Evolutionary conservation across 2,329 filamentous ascomycete genomes (phyloP).

Genomic region (Aspergillus pseudotamarii): DNA sequence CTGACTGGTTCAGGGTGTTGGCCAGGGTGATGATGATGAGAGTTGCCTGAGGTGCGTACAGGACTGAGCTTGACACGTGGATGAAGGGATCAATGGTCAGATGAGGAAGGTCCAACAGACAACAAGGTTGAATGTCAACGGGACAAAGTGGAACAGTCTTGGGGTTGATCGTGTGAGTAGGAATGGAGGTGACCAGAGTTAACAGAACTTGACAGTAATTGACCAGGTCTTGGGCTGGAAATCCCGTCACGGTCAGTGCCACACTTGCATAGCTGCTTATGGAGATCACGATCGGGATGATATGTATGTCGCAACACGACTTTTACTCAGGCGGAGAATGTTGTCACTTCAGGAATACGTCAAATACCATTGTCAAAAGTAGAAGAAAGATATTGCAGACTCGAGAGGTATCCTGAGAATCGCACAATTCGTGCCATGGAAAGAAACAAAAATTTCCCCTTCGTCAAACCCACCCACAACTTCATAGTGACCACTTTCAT

Average conservation of each 20-base stretch:
- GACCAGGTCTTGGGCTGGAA: neutral
- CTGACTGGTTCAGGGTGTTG: neutral
- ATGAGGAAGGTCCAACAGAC: neutral
- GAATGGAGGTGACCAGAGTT: neutral
- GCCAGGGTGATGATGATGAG: neutral
- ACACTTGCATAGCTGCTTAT: neutral
- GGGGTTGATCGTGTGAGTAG: too few species aligned
- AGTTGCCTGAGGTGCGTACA: neutral
- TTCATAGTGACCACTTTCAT: neutral
- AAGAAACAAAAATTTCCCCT: neutral
- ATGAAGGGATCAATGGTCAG: neutral
- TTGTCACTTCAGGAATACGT: neutral
- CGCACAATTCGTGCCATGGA: neutral
- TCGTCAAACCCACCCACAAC: neutral
- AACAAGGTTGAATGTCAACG: too few species aligned
- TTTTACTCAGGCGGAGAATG: neutral
- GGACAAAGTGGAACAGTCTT: neutral
- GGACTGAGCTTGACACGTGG: neutral
- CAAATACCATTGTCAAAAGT: neutral
- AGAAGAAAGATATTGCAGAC: neutral
- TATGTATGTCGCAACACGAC: neutral
- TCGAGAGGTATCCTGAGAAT: constrained; percentile 4
- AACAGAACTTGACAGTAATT: neutral
- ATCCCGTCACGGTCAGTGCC: neutral
- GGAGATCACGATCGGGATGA: neutral